Percentiles rank a stretch among this genome's conserved stretches.
Evolutionary conservation across 2,329 filamentous ascomycete species (phyloP).

Genomic region (Fusarium coffeatum): DNA sequence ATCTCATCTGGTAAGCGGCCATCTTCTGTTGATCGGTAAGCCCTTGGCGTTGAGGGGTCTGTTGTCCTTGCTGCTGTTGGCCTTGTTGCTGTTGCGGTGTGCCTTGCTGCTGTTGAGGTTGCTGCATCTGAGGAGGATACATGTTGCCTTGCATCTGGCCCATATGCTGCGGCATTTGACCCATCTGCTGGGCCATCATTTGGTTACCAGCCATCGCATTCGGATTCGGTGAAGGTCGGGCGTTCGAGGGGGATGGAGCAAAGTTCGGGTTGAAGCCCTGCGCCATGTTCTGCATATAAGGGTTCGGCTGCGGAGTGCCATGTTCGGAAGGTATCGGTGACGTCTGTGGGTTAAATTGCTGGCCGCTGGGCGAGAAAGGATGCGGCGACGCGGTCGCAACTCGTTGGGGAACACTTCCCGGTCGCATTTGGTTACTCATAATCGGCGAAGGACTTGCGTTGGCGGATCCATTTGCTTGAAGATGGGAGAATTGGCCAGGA

Average conservation of each 20-base stretch:
- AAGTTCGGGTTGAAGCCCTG: conserved; percentile 70
- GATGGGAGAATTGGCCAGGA: conserved; percentile 80
- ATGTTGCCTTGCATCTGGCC: conserved; percentile 60
- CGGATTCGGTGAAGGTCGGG: conserved; percentile 66
- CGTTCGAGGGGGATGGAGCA: conserved; percentile 66
- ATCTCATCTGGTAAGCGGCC: conserved; percentile 82
- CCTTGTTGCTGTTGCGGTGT: conserved; percentile 57
- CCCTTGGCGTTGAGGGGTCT: conserved; percentile 45
- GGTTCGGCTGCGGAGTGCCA: conserved; percentile 78
- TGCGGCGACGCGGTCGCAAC: conserved; percentile 94
- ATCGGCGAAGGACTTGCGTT: conserved; percentile 94
- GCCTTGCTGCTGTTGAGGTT: conserved; percentile 59
- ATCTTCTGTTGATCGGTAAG: conserved; percentile 78
- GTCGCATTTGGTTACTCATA: conserved; percentile 82
- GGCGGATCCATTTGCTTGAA: conserved; percentile 81
- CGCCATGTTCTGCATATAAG: conserved; percentile 72
- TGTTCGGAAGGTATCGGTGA: conserved; percentile 84
- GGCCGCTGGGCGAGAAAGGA: conserved; percentile 82
- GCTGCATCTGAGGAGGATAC: conserved; percentile 57
- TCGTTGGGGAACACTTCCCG: conserved; percentile 78
- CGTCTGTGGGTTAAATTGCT: conserved; percentile 77
- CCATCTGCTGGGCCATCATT: conserved; percentile 67
- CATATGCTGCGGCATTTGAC: conserved; percentile 60
- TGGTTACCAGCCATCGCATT: conserved; percentile 63
- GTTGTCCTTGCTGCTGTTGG: conserved; percentile 52